Evolutionary conservation across 371 early-diverging fungal genomes (phyloP).

Genomic region (Saksenaea vasiformis): DNA sequence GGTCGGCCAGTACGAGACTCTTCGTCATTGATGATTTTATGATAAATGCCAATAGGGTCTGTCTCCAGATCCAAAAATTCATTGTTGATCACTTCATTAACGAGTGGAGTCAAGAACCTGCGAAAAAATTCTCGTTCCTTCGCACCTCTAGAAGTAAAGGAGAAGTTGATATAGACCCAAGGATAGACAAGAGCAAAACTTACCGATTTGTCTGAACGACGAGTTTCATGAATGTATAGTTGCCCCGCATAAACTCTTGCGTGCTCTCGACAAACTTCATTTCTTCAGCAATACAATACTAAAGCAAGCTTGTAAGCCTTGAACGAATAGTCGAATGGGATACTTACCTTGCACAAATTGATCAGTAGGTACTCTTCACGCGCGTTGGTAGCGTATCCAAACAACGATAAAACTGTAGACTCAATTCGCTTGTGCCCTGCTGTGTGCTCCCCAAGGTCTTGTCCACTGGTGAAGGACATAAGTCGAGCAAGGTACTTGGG

Average conservation of each 20-base stretch:
- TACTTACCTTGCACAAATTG: conserved; percentile 85
- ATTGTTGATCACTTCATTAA: conserved; percentile 77
- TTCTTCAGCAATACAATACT: conserved; percentile 88
- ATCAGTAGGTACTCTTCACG: conserved; percentile 97
- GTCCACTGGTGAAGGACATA: conserved; percentile 75
- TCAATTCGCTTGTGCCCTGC: conserved; percentile 69
- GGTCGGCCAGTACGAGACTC: conserved; percentile 89
- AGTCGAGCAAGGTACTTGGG: conserved; percentile 88
- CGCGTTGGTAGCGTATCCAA: conserved; percentile 93
- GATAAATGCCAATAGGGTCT: conserved; percentile 92
- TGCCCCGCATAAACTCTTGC: conserved; percentile 91
- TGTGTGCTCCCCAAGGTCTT: conserved; percentile 39
- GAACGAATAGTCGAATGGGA: conserved; percentile 73
- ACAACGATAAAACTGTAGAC: conserved; percentile 90
- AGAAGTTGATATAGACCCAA: background rate
- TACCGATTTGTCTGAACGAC: conserved; percentile 88
- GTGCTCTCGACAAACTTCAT: conserved; percentile 79
- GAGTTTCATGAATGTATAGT: conserved; percentile 94
- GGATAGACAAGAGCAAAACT: background rate
- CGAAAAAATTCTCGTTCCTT: conserved; percentile 94
- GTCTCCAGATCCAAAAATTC: conserved; percentile 85
- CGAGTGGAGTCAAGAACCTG: conserved; percentile 79
- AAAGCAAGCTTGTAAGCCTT: conserved; percentile 18
- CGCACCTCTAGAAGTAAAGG: conserved; percentile 68
- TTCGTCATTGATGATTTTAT: conserved; percentile 83